Evolutionary conservation across 208 protist genomes (phyloP).

Genomic region (Trypanosoma grayi): DNA sequence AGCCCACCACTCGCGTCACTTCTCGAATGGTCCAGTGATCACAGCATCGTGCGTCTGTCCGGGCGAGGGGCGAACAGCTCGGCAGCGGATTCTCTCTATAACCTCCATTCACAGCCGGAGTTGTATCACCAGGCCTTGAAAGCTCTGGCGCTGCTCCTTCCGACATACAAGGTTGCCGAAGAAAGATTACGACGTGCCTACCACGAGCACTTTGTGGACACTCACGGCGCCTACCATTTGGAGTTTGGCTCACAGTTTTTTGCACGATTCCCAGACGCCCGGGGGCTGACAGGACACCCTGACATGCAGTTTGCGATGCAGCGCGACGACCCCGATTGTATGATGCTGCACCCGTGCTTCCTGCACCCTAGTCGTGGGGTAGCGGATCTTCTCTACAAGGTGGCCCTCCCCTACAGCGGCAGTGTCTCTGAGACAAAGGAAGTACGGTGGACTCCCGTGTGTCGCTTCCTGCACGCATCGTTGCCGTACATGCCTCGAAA

Average conservation of each 20-base stretch:
- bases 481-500: slow-evolving; percentile 5
- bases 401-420: not conserved
- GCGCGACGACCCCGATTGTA: slow-evolving; percentile 1
- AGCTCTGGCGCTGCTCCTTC: slow-evolving; percentile 16
- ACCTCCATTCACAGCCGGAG: slow-evolving; percentile 4
- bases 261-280: slow-evolving; percentile 34
- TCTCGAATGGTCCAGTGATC: slow-evolving; percentile 20
- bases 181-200: slow-evolving; percentile 7
- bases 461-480: not conserved
- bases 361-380: slow-evolving; percentile 30
- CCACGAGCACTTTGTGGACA: slow-evolving; percentile 7
- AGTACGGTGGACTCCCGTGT: not conserved
- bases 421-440: not conserved
- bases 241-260: slow-evolving; percentile 13
- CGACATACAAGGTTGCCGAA: slow-evolving; percentile 17
- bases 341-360: slow-evolving; percentile 41
- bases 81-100: slow-evolving; percentile 11
- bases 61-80: not conserved
- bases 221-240: not conserved
- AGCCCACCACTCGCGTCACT: slow-evolving; percentile 6
- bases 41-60: slow-evolving; percentile 13
- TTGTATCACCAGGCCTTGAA: slow-evolving; percentile 19
- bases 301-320: slow-evolving; percentile 52
- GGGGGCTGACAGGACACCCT: slow-evolving; percentile 45
- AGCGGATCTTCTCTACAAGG: slow-evolving; percentile 23